Percentiles rank a stretch among this genome's conserved stretches.
These are phyloP conservation scores for Nicotiana rustica DNA, from an alignment of 305 asterid species.

Conservation along the genomic window DNA sequence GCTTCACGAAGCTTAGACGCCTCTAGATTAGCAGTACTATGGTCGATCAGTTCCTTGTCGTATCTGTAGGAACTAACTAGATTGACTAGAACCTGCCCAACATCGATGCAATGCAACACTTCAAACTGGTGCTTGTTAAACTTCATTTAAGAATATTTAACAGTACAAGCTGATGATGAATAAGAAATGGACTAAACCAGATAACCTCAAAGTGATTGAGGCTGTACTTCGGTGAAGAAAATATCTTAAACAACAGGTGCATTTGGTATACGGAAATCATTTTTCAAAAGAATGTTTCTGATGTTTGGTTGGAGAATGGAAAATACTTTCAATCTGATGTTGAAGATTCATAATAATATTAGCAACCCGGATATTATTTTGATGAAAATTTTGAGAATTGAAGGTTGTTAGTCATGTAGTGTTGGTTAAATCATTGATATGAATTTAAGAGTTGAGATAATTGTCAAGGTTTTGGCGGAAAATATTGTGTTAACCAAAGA, in stretches of 20 bases:
- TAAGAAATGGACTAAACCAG: neutral
- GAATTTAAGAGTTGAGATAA: no score
- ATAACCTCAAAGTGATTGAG: neutral
- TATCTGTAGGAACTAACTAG: slow-evolving; percentile 73
- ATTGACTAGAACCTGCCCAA: slow-evolving; percentile 60
- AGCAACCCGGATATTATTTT: no score
- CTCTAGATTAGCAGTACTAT: slow-evolving; percentile 57
- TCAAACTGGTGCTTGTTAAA: neutral
- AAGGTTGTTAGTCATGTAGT: no score
- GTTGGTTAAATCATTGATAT: no score
- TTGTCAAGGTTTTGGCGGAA: no score
- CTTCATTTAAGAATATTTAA: neutral
- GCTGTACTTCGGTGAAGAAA: neutral
- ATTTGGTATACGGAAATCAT: no score
- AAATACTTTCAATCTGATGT: no score
- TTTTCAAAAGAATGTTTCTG: no score
- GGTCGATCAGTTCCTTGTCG: slow-evolving; percentile 63
- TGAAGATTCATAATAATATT: no score
- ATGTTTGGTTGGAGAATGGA: no score
- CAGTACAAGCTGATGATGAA: neutral
- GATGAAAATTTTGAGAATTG: no score
- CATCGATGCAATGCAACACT: neutral
- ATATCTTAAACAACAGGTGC: neutral
- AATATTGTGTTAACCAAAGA: no score
- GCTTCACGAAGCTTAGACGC: slow-evolving; percentile 64